Base-by-base conservation (phyloP, 2,329 filamentous ascomycete species). In the Arthrobotrys sphaeroides region DNA sequence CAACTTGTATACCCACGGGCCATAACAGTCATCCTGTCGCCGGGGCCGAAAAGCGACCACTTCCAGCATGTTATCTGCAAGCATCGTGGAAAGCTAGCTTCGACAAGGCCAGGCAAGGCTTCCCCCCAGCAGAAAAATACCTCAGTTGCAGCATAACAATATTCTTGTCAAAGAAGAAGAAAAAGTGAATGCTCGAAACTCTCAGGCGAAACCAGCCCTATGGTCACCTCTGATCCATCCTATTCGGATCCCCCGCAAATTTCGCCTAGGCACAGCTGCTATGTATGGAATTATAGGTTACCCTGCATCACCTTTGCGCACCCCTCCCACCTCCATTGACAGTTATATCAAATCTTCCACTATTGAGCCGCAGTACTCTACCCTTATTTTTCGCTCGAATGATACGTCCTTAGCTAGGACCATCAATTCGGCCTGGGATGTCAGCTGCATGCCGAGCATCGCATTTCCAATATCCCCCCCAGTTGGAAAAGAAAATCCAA, bases 161-260 rank as follows among this genome's bases (percentile, higher is more conserved):
- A 67, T 38, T 24, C 5, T 26, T 20, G 28, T 18, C 12, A 65
- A 43, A 55, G 6, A 28, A n/a, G n/a, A n/a, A n/a, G n/a, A n/a
- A n/a, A n/a, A n/a, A n/a, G n/a, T n/a, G 43, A 43, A 13, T 9
- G 13, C 24, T 49, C 24, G 38, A 47, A 33, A 24, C n/a, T 61
- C 18, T 42, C 64, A 74, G 45, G 55, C 55, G 57, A 49, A 75
- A 75, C 36, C 55, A 69, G 64, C 72, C 72, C 61, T 74, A 74
- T 36, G 43, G 16, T 28, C 26, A 64, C n/a, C 42, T 61, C 43
- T 31, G 16, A 40, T 28, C 51, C 38, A 24, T 45, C 36, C 38
- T 43, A 31, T 42, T 75, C 64, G 57, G 64, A 60, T 69, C 62
- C 64, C 72, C 72, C 72, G 72, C 72, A 69, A 75, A 61, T 64